A percentile compares a stretch with the other conserved stretches of the same genome.
phyloP scores from a whole-genome alignment of 2,329 filamentous ascomycete species.

The Sphaerulina populicola region DNA sequence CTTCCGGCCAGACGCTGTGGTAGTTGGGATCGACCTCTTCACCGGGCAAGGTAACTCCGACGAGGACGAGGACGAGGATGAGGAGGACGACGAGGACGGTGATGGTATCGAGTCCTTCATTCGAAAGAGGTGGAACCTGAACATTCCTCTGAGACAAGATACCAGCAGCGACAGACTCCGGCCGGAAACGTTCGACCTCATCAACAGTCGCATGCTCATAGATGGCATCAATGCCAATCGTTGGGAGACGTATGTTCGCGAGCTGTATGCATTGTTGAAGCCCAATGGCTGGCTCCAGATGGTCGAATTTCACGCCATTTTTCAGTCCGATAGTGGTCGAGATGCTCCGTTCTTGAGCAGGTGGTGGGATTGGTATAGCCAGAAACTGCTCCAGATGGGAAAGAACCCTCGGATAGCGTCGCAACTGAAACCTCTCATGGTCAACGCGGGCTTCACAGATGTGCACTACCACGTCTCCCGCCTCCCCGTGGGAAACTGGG shows the following conservation, averaged over 20 bases:
- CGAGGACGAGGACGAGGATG: conserved; percentile 21
- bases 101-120: conserved; percentile 23
- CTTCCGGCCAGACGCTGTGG: conserved; percentile 9
- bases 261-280: conserved; percentile 63
- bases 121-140: conserved; percentile 32
- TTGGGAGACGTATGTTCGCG: conserved; percentile 68
- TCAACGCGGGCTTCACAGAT: conserved; percentile 18
- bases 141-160: conserved; percentile 25
- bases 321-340: conserved; percentile 61
- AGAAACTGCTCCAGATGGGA: conserved; percentile 14
- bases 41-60: conserved; percentile 22
- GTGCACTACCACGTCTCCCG: conserved; percentile 3
- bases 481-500: conserved; percentile 10
- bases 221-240: conserved; percentile 63
- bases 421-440: conserved; percentile 17
- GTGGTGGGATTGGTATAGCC: conserved; percentile 25
- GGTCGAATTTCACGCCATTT: conserved; percentile 77
- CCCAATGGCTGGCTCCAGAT: conserved; percentile 80
- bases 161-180: conserved; percentile 18
- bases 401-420: conserved; percentile 22
- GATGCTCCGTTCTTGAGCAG: conserved; percentile 18
- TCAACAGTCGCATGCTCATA: conserved; percentile 67
- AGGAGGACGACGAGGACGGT: conserved; percentile 19
- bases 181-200: conserved; percentile 62
- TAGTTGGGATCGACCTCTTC: conserved; percentile 30